Conservation (phyloP, 352 stramenopile genomes). For the Bremia lactucae region DNA sequence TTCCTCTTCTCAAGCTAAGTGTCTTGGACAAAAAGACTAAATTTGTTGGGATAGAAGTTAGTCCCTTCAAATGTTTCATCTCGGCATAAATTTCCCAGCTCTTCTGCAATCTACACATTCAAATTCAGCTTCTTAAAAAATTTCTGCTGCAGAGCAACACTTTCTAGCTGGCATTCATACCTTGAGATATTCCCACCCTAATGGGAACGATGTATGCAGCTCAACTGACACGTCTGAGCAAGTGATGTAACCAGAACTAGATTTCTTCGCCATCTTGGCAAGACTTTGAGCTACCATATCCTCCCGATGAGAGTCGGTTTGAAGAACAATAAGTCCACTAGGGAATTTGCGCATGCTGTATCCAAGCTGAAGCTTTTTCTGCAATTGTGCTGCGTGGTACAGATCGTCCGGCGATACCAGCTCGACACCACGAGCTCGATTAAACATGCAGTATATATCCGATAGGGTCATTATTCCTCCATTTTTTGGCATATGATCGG, state of each 20-base stretch:
- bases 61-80: slow-evolving; percentile 93
- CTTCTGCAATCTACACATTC: slow-evolving; percentile 77
- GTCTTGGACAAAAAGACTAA: slow-evolving; percentile 41
- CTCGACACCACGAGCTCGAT: slow-evolving; percentile 93
- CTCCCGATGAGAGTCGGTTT: slow-evolving; percentile 83
- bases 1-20: too few relatives aligned
- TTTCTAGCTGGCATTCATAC: slow-evolving; percentile 14
- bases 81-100: slow-evolving; percentile 88
- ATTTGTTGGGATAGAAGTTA: slow-evolving; percentile 92
- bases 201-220: slow-evolving; percentile 88
- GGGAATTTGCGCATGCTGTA: slow-evolving; percentile 91
- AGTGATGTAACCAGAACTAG: slow-evolving; percentile 74
- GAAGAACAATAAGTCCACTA: slow-evolving; percentile 89
- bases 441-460: slow-evolving; percentile 99
- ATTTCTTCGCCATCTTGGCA: slow-evolving; percentile 64
- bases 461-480: slow-evolving; percentile 96
- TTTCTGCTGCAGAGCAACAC: not conserved
- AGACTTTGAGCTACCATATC: slow-evolving; percentile 65
- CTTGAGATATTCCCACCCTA: slow-evolving; percentile 94
- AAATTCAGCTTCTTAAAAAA: not conserved
- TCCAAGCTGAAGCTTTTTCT: slow-evolving; percentile 81
- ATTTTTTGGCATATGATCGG: slow-evolving; percentile 70
- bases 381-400: slow-evolving; percentile 80
- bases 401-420: slow-evolving; percentile 97
- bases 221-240: slow-evolving; percentile 84